phyloP scores from a whole-genome alignment of 495 filamentous ascomycete species.

The Durotheca rogersii region DNA sequence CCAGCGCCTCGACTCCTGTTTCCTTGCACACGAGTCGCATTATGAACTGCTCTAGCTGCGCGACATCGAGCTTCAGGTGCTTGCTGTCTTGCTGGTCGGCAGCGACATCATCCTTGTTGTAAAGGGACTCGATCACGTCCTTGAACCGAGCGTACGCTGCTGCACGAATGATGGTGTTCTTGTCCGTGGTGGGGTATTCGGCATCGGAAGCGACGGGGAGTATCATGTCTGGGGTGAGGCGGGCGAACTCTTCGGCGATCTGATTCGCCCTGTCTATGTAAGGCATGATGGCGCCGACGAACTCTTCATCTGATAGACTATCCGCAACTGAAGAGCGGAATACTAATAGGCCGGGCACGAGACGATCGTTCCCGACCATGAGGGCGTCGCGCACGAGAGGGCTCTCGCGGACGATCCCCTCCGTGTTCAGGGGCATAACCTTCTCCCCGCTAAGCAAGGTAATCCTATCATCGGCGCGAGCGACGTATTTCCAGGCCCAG shows the following conservation, averaged over 20 bases:
- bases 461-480: constrained; percentile 62
- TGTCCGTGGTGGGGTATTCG: constrained; percentile 55
- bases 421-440: constrained; percentile 62
- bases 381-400: constrained; percentile 26
- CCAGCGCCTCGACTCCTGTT: constrained; percentile 43
- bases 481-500: constrained; percentile 64
- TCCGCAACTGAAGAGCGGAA: constrained; percentile 42
- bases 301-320: constrained; percentile 42
- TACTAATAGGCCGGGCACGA: constrained; percentile 50
- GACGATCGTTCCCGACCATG: constrained; percentile 39
- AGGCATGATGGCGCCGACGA: constrained; percentile 50
- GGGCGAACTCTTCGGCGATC: constrained; percentile 53
- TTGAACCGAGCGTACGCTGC: constrained; percentile 52
- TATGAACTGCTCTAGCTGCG: constrained; percentile 46
- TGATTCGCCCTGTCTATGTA: constrained; percentile 50
- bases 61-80: constrained; percentile 39
- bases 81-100: constrained; percentile 18
- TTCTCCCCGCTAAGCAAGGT: constrained; percentile 71
- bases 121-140: constrained; percentile 51
- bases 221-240: constrained; percentile 57
- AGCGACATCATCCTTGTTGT: constrained; percentile 38
- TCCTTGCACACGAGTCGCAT: constrained; percentile 43
- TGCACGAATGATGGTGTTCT: constrained; percentile 57
- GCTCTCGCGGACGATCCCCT: constrained; percentile 53
- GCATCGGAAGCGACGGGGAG: constrained; percentile 43